Evolutionary conservation across 164 flowering plant species (phyloP).

Genomic region (Litsea cubeba): DNA sequence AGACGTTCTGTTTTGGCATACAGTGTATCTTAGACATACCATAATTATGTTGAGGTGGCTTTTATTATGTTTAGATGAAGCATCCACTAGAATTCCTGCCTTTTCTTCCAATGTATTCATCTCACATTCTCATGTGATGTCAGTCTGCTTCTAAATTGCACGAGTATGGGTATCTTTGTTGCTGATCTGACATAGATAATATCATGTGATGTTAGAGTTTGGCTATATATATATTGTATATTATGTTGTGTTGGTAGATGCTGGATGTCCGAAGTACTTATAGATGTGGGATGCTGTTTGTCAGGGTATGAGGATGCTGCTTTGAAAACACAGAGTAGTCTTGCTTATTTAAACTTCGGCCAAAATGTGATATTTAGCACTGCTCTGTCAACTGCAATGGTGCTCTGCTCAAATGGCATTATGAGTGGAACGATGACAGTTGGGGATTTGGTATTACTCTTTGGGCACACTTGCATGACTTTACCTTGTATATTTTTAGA

Average conservation of each 20-base stretch:
- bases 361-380: slow-evolving; percentile 88
- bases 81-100: not conserved
- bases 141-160: not conserved
- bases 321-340: slow-evolving; percentile 84
- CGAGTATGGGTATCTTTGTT: not conserved
- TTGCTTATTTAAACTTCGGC: slow-evolving; percentile 86
- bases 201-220: not conserved
- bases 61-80: not conserved
- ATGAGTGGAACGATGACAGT: slow-evolving; percentile 83
- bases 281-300: slow-evolving; percentile 10
- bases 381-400: slow-evolving; percentile 93
- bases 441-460: slow-evolving; percentile 84
- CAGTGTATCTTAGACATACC: too few species aligned
- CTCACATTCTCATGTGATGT: not conserved
- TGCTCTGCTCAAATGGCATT: slow-evolving; percentile 77
- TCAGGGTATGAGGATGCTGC: slow-evolving; percentile 94
- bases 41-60: too few species aligned
- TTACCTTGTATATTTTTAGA: not conserved
- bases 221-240: not conserved
- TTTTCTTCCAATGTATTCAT: not conserved
- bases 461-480: not conserved
- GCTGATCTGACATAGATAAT: not conserved
- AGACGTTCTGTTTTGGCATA: too few species aligned
- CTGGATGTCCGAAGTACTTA: not conserved
- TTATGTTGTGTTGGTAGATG: slow-evolving; percentile 8